phyloP scores from a whole-genome alignment of 164 flowering plant species.

The Warburgia ugandensis region DNA sequence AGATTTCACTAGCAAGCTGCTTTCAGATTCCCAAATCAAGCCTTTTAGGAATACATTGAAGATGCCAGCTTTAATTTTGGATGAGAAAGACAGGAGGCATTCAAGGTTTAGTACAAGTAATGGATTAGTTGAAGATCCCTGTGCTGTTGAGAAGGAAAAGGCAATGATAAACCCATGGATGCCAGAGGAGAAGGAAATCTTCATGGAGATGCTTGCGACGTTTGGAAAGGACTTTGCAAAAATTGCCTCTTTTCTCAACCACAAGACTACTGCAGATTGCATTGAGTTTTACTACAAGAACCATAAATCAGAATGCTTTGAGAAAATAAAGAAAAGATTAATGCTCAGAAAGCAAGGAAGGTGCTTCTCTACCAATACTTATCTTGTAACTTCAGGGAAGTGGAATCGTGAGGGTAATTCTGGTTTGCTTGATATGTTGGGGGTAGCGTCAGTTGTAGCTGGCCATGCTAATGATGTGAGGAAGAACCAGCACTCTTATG shows the following conservation, averaged over 20 bases:
- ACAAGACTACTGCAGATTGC: conserved; percentile 94
- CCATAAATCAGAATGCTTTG: conserved; percentile 79
- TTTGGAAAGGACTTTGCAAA: conserved; percentile 82
- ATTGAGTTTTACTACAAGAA: conserved; percentile 92
- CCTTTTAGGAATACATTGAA: conserved; percentile 39
- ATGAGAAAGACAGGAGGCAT: conserved; percentile 43
- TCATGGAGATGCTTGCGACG: conserved; percentile 56
- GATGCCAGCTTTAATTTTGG: conserved; percentile 83
- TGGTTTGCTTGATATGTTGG: conserved; percentile 74
- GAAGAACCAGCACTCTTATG: no score
- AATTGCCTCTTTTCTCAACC: conserved; percentile 74
- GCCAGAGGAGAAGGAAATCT: conserved; percentile 62
- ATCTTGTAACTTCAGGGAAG: conserved; percentile 58
- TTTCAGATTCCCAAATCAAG: conserved; percentile 40
- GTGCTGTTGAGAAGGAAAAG: conserved; percentile 80
- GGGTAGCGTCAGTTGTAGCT: conserved; percentile 69
- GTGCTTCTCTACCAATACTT: conserved; percentile 33
- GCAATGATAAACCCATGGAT: conserved; percentile 80
- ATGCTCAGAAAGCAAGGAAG: conserved; percentile 39
- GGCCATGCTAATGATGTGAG: no score
- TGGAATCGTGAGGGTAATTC: conserved; percentile 66
- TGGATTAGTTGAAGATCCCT: conserved; percentile 85
- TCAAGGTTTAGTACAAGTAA: conserved; percentile 66
- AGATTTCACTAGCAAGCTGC: conserved; percentile 46
- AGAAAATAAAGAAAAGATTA: conserved; percentile 46